Conservation (phyloP, 257 asterid genomes). For the Mentha longifolia region DNA sequence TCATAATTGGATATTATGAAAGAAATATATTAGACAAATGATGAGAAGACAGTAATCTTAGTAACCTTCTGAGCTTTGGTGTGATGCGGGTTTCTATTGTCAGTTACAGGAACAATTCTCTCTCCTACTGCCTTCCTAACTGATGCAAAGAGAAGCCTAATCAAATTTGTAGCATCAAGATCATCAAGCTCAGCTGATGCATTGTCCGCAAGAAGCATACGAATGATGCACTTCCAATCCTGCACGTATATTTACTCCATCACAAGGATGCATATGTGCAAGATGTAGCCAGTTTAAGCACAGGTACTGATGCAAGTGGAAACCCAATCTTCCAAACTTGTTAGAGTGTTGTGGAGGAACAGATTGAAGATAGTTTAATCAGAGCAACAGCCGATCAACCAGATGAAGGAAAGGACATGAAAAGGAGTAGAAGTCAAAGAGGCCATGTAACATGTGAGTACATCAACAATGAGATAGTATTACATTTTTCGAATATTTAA, state of each 20-base stretch:
- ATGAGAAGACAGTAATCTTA: conserved; percentile 17
- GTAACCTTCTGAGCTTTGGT: conserved; percentile 85
- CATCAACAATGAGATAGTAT: conserved; percentile 15
- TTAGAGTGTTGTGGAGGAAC: conserved; percentile 12
- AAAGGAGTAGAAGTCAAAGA: neutral
- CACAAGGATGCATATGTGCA: conserved; percentile 23
- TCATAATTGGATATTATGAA: neutral
- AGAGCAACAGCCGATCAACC: conserved; percentile 20
- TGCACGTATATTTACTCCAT: conserved; percentile 41
- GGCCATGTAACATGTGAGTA: conserved; percentile 6
- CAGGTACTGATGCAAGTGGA: conserved; percentile 24
- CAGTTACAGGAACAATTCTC: conserved; percentile 92
- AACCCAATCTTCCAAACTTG: conserved; percentile 15
- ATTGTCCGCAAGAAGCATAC: conserved; percentile 83
- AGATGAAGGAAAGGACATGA: neutral
- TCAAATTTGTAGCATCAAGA: conserved; percentile 85
- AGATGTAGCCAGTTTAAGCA: conserved; percentile 32
- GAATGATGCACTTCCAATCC: conserved; percentile 95
- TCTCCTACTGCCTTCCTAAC: conserved; percentile 94
- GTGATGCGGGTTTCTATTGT: conserved; percentile 71
- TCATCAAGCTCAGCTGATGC: conserved; percentile 82
- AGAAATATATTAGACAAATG: conserved; percentile 10
- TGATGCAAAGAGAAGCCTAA: conserved; percentile 87
- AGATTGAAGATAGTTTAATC: neutral
- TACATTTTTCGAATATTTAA: conserved; percentile 7